Evolutionary conservation across 2,329 filamentous ascomycete species (phyloP).

Genomic region (Aspergillus thermomutatus): DNA sequence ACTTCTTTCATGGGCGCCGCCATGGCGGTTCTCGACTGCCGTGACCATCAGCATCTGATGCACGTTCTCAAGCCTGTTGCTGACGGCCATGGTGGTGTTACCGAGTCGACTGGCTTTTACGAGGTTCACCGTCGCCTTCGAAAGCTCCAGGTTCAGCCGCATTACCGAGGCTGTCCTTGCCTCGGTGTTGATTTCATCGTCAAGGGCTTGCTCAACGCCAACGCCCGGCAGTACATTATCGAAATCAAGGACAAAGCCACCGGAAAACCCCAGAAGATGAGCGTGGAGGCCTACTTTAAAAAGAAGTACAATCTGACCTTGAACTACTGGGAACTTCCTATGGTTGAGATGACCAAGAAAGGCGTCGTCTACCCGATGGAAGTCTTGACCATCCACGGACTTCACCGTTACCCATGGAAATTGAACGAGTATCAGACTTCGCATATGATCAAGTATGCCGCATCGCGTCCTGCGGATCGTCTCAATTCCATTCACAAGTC

Average conservation of each 20-base stretch:
- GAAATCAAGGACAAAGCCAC: constrained; percentile 38
- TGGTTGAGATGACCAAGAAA: constrained; percentile 58
- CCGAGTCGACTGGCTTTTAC: constrained; percentile 22
- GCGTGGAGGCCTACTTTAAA: constrained; percentile 58
- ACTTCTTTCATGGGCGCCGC: constrained; percentile 35
- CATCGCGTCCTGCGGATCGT: constrained; percentile 70
- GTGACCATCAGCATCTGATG: constrained; percentile 31
- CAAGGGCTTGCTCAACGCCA: constrained; percentile 45
- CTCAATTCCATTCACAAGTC: constrained; percentile 65
- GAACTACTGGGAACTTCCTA: constrained; percentile 48
- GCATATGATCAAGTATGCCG: constrained; percentile 90
- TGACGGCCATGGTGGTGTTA: constrained; percentile 22
- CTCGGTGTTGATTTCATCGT: constrained; percentile 48
- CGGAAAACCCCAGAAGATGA: constrained; percentile 46
- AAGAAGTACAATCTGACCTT: constrained; percentile 50
- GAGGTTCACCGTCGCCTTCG: constrained; percentile 28
- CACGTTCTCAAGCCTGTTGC: constrained; percentile 18
- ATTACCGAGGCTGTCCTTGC: constrained; percentile 34
- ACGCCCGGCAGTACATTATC: constrained; percentile 44
- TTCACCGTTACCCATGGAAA: constrained; percentile 59
- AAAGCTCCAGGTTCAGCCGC: constrained; percentile 37
- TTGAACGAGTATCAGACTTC: constrained; percentile 64
- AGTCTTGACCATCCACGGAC: constrained; percentile 48
- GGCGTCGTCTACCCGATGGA: constrained; percentile 56
- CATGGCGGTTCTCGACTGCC: constrained; percentile 29